Conservation (phyloP, 306 rosid species). For the Rosa rugosa region DNA sequence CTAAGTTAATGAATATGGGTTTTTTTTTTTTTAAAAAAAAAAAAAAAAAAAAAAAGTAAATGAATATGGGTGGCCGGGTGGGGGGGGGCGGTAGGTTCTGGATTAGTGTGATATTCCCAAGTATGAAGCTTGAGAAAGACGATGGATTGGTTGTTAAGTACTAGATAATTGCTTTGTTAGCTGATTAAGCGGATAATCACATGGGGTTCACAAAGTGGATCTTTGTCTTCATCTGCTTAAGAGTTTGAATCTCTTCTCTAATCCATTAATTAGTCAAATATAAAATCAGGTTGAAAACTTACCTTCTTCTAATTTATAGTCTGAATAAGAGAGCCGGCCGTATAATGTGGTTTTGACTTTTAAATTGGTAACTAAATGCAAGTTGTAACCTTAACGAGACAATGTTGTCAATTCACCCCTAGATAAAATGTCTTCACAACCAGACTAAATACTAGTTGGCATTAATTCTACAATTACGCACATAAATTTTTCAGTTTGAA, state of each 20-base stretch:
- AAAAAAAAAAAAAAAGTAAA: too few species aligned
- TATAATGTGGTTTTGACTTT: not conserved
- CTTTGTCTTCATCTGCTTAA: not conserved
- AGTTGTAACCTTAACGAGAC: not conserved
- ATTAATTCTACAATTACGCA: too few species aligned
- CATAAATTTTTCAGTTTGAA: too few species aligned
- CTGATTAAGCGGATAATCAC: not conserved
- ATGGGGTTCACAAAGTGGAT: conserved; percentile 5
- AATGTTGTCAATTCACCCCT: not conserved
- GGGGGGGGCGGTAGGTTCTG: not conserved
- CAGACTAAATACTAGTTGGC: too few species aligned
- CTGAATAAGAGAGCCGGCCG: not conserved
- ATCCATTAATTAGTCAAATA: too few species aligned
- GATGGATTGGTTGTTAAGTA: not conserved
- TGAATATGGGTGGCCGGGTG: too few species aligned
- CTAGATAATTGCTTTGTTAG: not conserved
- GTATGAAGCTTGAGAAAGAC: not conserved
- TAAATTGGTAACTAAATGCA: not conserved
- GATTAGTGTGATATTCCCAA: not conserved
- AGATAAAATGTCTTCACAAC: too few species aligned
- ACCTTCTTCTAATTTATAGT: too few species aligned
- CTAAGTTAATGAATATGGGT: not conserved
- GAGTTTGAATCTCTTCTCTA: not conserved
- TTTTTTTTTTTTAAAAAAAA: too few species aligned
- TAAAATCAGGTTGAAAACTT: not conserved